phyloP scores from a whole-genome alignment of 441 rosid genomes.

The Euphorbia celastroides region DNA sequence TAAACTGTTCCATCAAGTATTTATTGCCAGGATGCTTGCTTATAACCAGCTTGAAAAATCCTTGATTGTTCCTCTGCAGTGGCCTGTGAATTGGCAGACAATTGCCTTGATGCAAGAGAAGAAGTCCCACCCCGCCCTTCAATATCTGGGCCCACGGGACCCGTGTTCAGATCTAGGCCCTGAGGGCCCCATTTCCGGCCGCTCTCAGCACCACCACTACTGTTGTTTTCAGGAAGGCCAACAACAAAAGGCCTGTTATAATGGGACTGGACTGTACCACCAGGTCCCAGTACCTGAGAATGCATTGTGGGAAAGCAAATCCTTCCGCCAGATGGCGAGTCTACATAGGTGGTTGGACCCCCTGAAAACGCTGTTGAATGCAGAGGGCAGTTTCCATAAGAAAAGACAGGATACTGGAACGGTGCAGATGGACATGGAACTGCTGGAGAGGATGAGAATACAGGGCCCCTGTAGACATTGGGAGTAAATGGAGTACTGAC shows the following conservation, averaged over 20 bases:
- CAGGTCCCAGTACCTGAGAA: conserved; percentile 33
- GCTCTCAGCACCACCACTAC: conserved; percentile 18
- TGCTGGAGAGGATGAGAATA: conserved; percentile 39
- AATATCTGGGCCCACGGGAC: conserved; percentile 33
- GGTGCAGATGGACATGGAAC: conserved; percentile 32
- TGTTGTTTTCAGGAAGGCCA: conserved; percentile 22
- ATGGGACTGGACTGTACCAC: conserved; percentile 29
- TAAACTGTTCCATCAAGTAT: conserved; percentile 20
- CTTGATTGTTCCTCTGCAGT: conserved; percentile 32
- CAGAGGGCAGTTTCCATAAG: conserved; percentile 34
- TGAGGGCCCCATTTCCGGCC: conserved; percentile 39
- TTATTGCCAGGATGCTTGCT: conserved; percentile 40
- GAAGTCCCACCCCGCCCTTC: conserved; percentile 33
- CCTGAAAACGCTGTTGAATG: conserved; percentile 32
- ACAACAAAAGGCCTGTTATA: conserved; percentile 35
- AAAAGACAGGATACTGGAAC: conserved; percentile 36
- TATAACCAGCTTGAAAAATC: conserved; percentile 32
- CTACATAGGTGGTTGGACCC: conserved; percentile 30
- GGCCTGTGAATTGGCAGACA: conserved; percentile 27
- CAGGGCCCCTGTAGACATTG: conserved; percentile 31
- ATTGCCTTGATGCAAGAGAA: conserved; percentile 25
- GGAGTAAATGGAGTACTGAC: conserved; percentile 26
- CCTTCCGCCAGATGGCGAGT: conserved; percentile 33
- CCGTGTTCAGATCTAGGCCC: conserved; percentile 39
- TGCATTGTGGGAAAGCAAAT: conserved; percentile 33